phyloP scores from a whole-genome alignment of 176 grass and related monocot species.

The Carex myosuroides region DNA sequence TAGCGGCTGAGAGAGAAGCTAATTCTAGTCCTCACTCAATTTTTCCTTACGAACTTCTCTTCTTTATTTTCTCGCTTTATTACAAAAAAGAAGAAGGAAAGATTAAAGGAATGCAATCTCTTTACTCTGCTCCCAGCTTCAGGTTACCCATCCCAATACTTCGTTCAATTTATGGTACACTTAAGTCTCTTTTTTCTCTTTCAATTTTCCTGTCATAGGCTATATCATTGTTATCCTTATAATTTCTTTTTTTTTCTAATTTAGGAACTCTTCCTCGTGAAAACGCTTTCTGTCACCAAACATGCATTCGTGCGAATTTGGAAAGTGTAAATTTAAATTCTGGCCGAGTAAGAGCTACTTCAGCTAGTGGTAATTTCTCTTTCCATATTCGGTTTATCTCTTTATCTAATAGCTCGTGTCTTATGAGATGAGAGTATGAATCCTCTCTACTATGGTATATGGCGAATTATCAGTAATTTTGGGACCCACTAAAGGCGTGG shows the following conservation, averaged over 20 bases:
- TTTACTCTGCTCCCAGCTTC: slow-evolving; percentile 2
- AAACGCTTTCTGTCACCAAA: background rate
- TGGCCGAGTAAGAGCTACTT: slow-evolving; percentile 6
- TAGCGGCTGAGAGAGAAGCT: slow-evolving; percentile 17
- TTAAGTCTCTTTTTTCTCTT: background rate
- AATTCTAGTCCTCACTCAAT: no score
- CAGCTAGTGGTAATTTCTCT: slow-evolving; percentile 14
- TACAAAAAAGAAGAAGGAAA: background rate
- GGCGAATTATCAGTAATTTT: background rate
- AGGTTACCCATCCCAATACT: slow-evolving; percentile 8
- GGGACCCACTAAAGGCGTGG: background rate
- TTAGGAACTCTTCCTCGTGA: background rate
- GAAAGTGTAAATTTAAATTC: background rate
- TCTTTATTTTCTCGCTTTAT: background rate
- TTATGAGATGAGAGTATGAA: background rate
- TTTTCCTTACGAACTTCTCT: background rate
- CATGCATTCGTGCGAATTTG: background rate
- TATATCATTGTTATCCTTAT: background rate
- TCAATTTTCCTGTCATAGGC: background rate
- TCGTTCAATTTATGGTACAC: slow-evolving; percentile 15
- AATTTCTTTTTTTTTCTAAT: background rate
- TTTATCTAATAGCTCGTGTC: background rate
- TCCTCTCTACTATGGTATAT: background rate
- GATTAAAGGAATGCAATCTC: slow-evolving; percentile 7
- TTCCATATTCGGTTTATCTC: background rate